A percentile compares a stretch with the other conserved stretches of the same genome.
These are phyloP conservation scores for Amanita inopinata DNA, from an alignment of 768 basidiomycete species.

Conservation along the genomic window DNA sequence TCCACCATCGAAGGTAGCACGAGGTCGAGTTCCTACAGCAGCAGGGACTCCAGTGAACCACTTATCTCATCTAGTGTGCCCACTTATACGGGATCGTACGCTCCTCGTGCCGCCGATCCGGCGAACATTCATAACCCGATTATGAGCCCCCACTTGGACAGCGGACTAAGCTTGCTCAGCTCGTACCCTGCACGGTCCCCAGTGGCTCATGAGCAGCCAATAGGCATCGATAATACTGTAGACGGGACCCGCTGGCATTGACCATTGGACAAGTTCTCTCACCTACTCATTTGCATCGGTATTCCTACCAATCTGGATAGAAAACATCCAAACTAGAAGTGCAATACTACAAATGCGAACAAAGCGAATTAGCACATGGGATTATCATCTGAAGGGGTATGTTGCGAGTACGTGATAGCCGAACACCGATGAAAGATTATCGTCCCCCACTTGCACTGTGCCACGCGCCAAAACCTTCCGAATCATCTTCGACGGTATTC, in stretches of 20 bases:
- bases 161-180: not conserved
- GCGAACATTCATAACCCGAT: not conserved
- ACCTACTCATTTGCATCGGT: no score
- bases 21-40: not conserved
- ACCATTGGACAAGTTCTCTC: no score
- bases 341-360: no score
- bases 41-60: not conserved
- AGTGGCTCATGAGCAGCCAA: no score
- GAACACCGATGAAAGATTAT: not conserved
- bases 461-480: not conserved
- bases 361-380: no score
- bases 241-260: no score
- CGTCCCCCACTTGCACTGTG: not conserved
- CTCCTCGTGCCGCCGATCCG: not conserved
- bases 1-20: not conserved
- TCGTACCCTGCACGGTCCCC: not conserved
- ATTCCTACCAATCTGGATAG: no score
- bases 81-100: not conserved
- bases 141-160: not conserved
- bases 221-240: no score
- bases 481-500: not conserved
- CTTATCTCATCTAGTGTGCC: not conserved
- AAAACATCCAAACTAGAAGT: no score
- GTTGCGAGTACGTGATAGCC: no score
- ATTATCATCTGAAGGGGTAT: no score